These are phyloP conservation scores for Hura crepitans DNA, from an alignment of 441 rosid genomes.

Conservation along the genomic window DNA sequence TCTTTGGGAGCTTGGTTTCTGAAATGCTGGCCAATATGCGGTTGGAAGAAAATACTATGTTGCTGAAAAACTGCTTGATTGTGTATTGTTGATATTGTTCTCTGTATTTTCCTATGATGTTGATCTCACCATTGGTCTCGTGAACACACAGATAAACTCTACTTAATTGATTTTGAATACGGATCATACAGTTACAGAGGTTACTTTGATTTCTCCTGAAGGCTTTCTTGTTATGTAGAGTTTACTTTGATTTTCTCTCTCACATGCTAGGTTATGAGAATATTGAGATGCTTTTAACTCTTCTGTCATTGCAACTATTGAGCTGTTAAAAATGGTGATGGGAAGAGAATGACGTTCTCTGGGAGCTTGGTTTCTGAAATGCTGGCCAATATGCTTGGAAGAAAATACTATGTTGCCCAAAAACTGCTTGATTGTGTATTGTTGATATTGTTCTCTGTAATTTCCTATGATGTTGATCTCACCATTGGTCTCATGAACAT, in stretches of 20 bases:
- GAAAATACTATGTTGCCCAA: conserved; percentile 2
- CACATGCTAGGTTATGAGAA: neutral
- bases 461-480: conserved; percentile 24
- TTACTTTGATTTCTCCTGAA: conserved; percentile 17
- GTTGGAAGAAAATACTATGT: neutral
- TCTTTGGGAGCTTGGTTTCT: conserved; percentile 5
- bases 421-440: conserved; percentile 1
- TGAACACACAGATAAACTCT: conserved; percentile 62
- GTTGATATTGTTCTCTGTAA: conserved; percentile 8
- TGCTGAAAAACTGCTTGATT: conserved; percentile 1
- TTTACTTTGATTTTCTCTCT: neutral
- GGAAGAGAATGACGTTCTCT: neutral
- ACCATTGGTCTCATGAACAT: conserved; percentile 27
- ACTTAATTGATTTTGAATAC: conserved; percentile 94
- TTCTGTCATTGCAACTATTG: neutral
- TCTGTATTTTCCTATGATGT: conserved; percentile 14
- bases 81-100: conserved; percentile 12
- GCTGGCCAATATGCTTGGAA: conserved; percentile 13
- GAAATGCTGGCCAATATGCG: conserved; percentile 18
- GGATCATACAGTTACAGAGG: conserved; percentile 98
- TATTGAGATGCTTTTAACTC: neutral
- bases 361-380: conserved; percentile 10
- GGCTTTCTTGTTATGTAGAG: no score
- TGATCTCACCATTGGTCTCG: conserved; percentile 26
- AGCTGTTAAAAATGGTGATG: neutral